phyloP scores from a whole-genome alignment of 345 rosid species.

The Arabis hirsuta region DNA sequence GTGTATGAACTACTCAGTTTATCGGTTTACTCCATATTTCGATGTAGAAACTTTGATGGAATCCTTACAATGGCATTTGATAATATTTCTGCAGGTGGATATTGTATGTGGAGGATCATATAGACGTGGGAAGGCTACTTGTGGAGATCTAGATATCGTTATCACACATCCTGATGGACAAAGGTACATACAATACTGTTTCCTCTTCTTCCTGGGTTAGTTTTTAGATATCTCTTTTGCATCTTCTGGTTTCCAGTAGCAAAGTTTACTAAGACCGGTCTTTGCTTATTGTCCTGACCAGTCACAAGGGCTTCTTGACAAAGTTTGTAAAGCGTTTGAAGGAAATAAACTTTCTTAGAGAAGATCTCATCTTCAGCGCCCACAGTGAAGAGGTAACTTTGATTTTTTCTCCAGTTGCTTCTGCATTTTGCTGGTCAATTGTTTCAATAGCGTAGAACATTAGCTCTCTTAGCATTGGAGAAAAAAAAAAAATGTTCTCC shows the following conservation, averaged over 20 bases:
- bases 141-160: constrained; percentile 89
- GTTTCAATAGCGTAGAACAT: background rate
- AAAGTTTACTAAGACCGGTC: constrained; percentile 28
- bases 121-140: constrained; percentile 93
- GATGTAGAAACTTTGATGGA: background rate
- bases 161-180: constrained; percentile 89
- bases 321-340: constrained; percentile 72
- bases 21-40: background rate
- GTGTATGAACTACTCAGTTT: constrained; percentile 55
- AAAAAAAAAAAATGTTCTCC: background rate
- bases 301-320: constrained; percentile 86
- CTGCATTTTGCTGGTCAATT: constrained; percentile 5
- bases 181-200: constrained; percentile 52
- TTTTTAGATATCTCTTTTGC: background rate
- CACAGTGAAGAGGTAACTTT: constrained; percentile 85
- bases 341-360: constrained; percentile 76
- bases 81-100: constrained; percentile 54
- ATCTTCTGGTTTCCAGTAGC: constrained; percentile 17
- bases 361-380: constrained; percentile 81
- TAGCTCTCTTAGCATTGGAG: background rate
- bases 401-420: constrained; percentile 16
- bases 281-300: constrained; percentile 41
- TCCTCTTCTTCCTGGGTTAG: background rate
- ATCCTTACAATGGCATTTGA: constrained; percentile 12
- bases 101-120: constrained; percentile 95